phyloP scores from a whole-genome alignment of 306 rosid genomes.

The Abrus precatorius region DNA sequence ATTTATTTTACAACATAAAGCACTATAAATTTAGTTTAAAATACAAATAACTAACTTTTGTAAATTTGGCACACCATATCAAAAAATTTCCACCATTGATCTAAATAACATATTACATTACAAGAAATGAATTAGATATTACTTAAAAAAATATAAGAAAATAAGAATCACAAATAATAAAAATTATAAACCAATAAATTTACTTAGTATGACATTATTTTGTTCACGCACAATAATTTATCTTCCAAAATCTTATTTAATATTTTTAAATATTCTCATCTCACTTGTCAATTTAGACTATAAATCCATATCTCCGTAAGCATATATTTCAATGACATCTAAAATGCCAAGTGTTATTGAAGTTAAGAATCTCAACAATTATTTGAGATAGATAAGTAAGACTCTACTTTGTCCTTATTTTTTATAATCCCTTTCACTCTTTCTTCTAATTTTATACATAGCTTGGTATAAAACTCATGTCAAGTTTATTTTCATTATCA shows the following conservation, averaged over 20 bases:
- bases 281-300: background rate
- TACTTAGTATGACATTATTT: background rate
- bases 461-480: no score
- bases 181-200: background rate
- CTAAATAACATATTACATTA: background rate
- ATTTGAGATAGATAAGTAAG: background rate
- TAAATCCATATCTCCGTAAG: background rate
- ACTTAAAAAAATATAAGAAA: background rate
- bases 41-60: background rate
- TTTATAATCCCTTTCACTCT: background rate
- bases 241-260: background rate
- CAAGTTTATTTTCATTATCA: background rate
- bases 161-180: background rate
- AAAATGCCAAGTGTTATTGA: no score
- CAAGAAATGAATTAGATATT: no score
- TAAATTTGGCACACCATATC: background rate
- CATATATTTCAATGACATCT: background rate
- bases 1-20: background rate
- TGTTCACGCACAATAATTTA: background rate
- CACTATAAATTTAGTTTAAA: background rate
- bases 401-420: background rate
- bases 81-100: slow-evolving; percentile 6
- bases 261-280: background rate
- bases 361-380: background rate
- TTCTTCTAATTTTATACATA: no score